Percentiles rank a stretch among this genome's conserved stretches.
Evolutionary conservation across 2,329 filamentous ascomycete genomes (phyloP).

Genomic region (Exophiala sp.): DNA sequence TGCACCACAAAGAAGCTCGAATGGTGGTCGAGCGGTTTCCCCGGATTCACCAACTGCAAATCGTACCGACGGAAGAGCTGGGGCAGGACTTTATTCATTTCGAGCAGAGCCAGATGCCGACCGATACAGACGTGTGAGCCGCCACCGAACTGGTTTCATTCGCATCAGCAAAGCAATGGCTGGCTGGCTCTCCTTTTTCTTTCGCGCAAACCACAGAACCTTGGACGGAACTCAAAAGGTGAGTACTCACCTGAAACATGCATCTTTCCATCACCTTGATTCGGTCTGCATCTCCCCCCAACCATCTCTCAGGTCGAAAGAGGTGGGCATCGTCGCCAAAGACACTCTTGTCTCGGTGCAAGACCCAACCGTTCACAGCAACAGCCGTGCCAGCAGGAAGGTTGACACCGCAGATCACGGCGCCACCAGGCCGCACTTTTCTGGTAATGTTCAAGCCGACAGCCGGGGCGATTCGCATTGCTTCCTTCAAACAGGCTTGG

Average conservation of each 20-base stretch:
- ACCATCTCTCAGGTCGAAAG: constrained; percentile 45
- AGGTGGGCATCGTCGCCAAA: constrained; percentile 38
- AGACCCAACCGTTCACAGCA: constrained; percentile 35
- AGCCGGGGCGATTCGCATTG: constrained; percentile 28
- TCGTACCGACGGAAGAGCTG: constrained; percentile 51
- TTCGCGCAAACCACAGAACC: background rate
- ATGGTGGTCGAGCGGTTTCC: constrained; percentile 47
- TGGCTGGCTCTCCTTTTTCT: too few species aligned
- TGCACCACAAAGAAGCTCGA: constrained; percentile 58
- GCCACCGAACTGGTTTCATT: constrained; percentile 42
- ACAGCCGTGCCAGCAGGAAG: constrained; percentile 21
- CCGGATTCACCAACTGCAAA: constrained; percentile 49
- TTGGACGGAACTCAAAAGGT: background rate
- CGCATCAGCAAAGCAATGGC: too few species aligned
- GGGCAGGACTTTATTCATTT: constrained; percentile 56
- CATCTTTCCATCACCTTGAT: constrained; percentile 49
- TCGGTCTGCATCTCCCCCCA: constrained; percentile 28
- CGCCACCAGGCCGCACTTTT: constrained; percentile 25
- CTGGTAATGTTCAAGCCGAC: constrained; percentile 30
- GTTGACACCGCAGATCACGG: constrained; percentile 22
- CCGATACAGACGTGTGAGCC: constrained; percentile 53
- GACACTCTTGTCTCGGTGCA: constrained; percentile 39
- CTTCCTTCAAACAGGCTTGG: constrained; percentile 27
- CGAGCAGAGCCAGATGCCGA: constrained; percentile 50
- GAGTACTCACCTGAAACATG: constrained; percentile 48